Evolutionary conservation across 176 grass and related monocot species (phyloP).

Genomic region (Carex kokanica): DNA sequence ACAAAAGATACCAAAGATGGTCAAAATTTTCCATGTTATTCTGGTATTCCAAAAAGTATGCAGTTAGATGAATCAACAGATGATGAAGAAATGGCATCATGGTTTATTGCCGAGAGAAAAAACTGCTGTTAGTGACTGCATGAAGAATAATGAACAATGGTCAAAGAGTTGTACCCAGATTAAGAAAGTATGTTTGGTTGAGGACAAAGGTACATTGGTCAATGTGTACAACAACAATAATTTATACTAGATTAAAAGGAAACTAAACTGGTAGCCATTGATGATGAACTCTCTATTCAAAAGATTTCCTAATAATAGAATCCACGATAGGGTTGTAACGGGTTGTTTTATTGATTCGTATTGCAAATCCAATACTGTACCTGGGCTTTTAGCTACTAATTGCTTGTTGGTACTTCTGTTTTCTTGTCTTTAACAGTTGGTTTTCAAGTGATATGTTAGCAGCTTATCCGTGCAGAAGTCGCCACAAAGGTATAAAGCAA

Average conservation of each 20-base stretch:
- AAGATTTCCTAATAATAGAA: neutral
- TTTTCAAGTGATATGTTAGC: neutral
- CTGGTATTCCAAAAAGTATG: constrained; percentile 13
- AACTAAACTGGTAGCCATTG: neutral
- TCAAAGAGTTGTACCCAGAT: neutral
- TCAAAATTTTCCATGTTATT: neutral
- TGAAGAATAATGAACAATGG: neutral
- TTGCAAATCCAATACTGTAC: neutral
- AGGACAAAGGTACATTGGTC: neutral
- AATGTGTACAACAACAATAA: neutral
- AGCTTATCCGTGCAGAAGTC: neutral
- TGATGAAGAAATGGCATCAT: constrained; percentile 38
- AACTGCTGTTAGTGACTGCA: neutral
- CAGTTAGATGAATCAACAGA: constrained; percentile 22
- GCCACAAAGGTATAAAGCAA: neutral
- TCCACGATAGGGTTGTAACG: neutral
- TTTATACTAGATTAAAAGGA: neutral
- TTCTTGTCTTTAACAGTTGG: neutral
- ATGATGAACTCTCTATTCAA: neutral
- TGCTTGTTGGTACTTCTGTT: too few relatives aligned
- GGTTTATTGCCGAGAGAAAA: constrained; percentile 32
- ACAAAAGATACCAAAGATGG: constrained; percentile 2
- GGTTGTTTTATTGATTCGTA: neutral
- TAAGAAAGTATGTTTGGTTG: neutral
- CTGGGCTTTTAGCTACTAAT: neutral